Percentiles rank a stretch among this genome's conserved stretches.
These are phyloP conservation scores for Barbatosphaeria neglecta DNA, from an alignment of 495 filamentous ascomycete species.

Conservation along the genomic window DNA sequence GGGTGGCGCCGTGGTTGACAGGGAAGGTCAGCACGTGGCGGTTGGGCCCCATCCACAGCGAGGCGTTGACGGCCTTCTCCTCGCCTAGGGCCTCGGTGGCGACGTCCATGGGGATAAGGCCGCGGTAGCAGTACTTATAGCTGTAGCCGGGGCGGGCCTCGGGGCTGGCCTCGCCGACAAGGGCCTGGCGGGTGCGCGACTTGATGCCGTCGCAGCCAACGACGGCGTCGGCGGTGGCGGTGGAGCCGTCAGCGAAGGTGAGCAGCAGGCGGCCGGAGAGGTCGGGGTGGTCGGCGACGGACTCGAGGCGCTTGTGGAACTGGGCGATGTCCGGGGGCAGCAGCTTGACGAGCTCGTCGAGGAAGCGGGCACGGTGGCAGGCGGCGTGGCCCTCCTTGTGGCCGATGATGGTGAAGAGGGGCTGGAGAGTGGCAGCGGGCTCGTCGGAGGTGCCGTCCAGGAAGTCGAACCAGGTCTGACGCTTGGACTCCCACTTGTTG, in stretches of 20 bases:
- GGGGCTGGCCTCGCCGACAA: conserved; percentile 27
- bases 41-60: conserved; percentile 20
- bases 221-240: conserved; percentile 26
- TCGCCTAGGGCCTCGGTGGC: conserved; percentile 36
- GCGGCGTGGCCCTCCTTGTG: not conserved
- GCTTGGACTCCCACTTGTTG: conserved; percentile 1
- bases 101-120: conserved; percentile 38
- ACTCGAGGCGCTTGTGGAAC: conserved; percentile 19
- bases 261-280: conserved; percentile 9
- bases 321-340: conserved; percentile 27
- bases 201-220: conserved; percentile 28
- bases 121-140: conserved; percentile 40
- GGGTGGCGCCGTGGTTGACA: conserved; percentile 29
- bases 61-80: conserved; percentile 27
- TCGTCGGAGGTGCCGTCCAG: not conserved
- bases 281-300: conserved; percentile 7
- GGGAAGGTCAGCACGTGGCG: conserved; percentile 38
- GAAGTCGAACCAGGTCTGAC: not conserved
- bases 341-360: conserved; percentile 34
- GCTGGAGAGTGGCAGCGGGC: not conserved
- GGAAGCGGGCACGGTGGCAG: conserved; percentile 35
- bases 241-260: conserved; percentile 19
- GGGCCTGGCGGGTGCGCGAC: conserved; percentile 17
- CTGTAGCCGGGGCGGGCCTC: conserved; percentile 32
- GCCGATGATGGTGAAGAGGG: not conserved